Conservation (phyloP, 805 yeast genomes). For the Zygoascus flipseniorum region DNA sequence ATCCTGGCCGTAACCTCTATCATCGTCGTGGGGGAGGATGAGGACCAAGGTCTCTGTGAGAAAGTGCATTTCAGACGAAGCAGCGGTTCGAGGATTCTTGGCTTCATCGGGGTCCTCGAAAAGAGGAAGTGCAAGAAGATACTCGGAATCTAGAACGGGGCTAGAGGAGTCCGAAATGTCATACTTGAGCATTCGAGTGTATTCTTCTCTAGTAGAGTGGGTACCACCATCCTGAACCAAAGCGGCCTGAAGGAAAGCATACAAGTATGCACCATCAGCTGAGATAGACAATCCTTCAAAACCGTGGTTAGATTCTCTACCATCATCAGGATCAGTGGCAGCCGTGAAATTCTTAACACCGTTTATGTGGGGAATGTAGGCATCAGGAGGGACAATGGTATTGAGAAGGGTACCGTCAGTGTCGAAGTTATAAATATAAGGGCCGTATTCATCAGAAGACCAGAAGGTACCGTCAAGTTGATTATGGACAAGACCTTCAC, state of each 20-base stretch:
- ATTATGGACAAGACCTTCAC: conserved; percentile 12
- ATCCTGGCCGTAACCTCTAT: conserved; percentile 8
- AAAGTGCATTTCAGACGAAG: conserved; percentile 11
- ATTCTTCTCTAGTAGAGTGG: conserved; percentile 14
- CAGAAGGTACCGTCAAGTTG: conserved; percentile 10
- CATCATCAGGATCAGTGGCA: conserved; percentile 11
- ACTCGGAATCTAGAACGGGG: conserved; percentile 10
- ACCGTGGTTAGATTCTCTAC: conserved; percentile 15
- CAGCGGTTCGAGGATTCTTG: conserved; percentile 14
- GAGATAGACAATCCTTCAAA: conserved; percentile 13
- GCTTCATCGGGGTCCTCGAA: conserved; percentile 12
- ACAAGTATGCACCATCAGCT: conserved; percentile 8
- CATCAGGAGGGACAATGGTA: conserved; percentile 13
- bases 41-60: conserved; percentile 10
- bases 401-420: conserved; percentile 3
- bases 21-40: conserved; percentile 10
- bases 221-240: conserved; percentile 15
- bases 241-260: conserved; percentile 11
- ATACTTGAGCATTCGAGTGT: conserved; percentile 10
- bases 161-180: conserved; percentile 4
- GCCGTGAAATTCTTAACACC: conserved; percentile 12
- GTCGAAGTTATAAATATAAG: conserved; percentile 12
- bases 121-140: conserved; percentile 11
- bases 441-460: conserved; percentile 15
- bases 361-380: conserved; percentile 10